Base-by-base conservation (phyloP, 805 yeast species). In the Hanseniaspora occidentalis region DNA sequence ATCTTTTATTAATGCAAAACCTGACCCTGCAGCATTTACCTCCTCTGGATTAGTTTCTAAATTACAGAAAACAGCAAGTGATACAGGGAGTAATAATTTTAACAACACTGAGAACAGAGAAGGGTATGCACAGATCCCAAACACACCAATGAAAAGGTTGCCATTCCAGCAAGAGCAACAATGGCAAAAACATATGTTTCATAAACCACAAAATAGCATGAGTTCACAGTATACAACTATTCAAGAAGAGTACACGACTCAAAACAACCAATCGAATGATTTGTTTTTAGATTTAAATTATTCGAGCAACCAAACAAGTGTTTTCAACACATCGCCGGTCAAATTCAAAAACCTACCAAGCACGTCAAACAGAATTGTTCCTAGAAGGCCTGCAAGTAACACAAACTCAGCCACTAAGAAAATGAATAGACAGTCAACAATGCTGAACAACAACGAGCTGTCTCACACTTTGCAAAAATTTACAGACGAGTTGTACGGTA, bases 401-500 rank as follows among this genome's bases (percentile, higher is more conserved):
- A n/a, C 18, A 4, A 6, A 29, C 18, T n/a, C 33, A 4, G 33
- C 18, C 10, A 9, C 36, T 13, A 33, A 18, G 13, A 33, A 19
- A 20, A 33, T 33, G 23, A 33, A 39, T 27, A 47, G 56, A 47
- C 51, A 56, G 39, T 45, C 60, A 37, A 38, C 47, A 44, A 40
- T 53, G 40, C 39, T 53, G 41, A 54, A 51, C 35, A 60, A 58
- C 40, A 49, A 46, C 16, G 61, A 55, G 37, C 42, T 60, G 31
- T 52, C 59, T 6, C 51, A 51, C 27, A 56, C 56, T 39, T 43
- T 60, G 29, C 62, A 58, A 46, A 60, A 57, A 41, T 52, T 60
- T 29, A 60, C 61, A 2, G 58, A 57, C 43, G 64, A 60, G 40
- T 43, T 60, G 22, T 60, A 60, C 36, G 64, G 64, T 7, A 29